phyloP scores from a whole-genome alignment of 2,329 filamentous ascomycete species.

The Paecilomyces variotii region DNA sequence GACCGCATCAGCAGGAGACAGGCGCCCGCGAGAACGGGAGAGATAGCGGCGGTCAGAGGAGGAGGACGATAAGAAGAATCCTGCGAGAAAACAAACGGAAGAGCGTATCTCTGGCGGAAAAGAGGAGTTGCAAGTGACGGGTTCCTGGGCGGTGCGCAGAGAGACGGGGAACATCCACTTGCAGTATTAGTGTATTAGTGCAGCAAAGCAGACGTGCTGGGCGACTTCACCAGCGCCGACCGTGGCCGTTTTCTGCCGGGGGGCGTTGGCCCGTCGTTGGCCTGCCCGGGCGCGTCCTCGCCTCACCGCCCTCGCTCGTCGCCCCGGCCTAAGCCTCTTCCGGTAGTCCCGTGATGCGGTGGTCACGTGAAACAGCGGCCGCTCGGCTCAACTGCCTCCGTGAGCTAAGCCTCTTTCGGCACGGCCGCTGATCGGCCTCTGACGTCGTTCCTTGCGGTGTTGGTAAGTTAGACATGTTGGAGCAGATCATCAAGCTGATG shows the following conservation, averaged over 20 bases:
- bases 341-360: neutral
- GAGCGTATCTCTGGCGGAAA: neutral
- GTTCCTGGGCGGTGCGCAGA: neutral
- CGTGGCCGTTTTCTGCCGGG: constrained; percentile 1
- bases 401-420: neutral
- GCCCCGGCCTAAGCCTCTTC: neutral
- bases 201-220: neutral
- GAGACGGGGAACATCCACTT: neutral
- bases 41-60: neutral
- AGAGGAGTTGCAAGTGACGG: neutral
- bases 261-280: neutral
- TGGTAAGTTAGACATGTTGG: neutral
- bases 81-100: constrained; percentile 3
- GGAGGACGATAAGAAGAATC: constrained; percentile 5
- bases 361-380: neutral
- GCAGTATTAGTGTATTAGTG: neutral
- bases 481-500: neutral
- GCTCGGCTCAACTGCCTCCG: neutral
- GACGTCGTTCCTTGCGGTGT: neutral
- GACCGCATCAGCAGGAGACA: constrained; percentile 23
- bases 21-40: constrained; percentile 3
- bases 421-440: neutral
- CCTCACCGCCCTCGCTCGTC: constrained; percentile 1
- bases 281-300: neutral
- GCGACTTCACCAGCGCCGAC: neutral